Percentiles rank a stretch among this genome's conserved stretches.
phyloP scores from a whole-genome alignment of 768 basidiomycete genomes.

The Leccinum rimulosum region DNA sequence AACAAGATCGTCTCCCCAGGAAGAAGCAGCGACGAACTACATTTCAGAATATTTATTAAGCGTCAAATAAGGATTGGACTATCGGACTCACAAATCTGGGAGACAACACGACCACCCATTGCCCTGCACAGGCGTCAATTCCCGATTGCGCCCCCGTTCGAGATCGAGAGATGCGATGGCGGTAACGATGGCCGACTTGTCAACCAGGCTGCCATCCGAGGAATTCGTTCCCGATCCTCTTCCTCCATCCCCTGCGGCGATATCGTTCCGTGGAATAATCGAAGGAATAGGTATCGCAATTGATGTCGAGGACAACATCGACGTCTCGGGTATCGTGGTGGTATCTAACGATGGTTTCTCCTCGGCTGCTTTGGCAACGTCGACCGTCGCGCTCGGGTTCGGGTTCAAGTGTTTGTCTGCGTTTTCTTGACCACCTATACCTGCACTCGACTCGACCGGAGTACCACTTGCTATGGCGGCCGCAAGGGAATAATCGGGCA shows the following conservation, averaged over 20 bases:
- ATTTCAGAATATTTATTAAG: neutral
- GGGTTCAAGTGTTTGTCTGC: neutral
- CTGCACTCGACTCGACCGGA: neutral
- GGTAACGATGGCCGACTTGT: slow-evolving; percentile 30
- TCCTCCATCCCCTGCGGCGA: slow-evolving; percentile 17
- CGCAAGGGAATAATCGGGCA: slow-evolving; percentile 29
- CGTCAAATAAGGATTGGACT: neutral
- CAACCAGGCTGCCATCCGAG: slow-evolving; percentile 47
- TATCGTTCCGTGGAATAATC: neutral
- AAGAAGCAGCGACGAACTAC: slow-evolving; percentile 38
- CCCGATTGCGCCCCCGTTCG: slow-evolving; percentile 52
- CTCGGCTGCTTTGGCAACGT: neutral
- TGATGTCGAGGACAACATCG: slow-evolving; percentile 2
- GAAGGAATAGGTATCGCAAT: slow-evolving; percentile 11
- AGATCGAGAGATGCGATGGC: slow-evolving; percentile 35
- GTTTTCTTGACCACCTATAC: neutral
- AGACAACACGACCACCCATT: slow-evolving; percentile 35
- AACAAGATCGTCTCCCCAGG: slow-evolving; percentile 49
- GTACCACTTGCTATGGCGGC: neutral
- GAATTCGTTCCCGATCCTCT: slow-evolving; percentile 41
- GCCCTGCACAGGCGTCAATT: slow-evolving; percentile 53
- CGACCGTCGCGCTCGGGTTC: neutral
- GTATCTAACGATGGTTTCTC: slow-evolving; percentile 6
- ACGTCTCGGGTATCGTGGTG: slow-evolving; percentile 2
- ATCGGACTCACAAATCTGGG: slow-evolving; percentile 43